Base-by-base conservation (phyloP, 2,329 filamentous ascomycete species). In the Helotiales sp. region DNA sequence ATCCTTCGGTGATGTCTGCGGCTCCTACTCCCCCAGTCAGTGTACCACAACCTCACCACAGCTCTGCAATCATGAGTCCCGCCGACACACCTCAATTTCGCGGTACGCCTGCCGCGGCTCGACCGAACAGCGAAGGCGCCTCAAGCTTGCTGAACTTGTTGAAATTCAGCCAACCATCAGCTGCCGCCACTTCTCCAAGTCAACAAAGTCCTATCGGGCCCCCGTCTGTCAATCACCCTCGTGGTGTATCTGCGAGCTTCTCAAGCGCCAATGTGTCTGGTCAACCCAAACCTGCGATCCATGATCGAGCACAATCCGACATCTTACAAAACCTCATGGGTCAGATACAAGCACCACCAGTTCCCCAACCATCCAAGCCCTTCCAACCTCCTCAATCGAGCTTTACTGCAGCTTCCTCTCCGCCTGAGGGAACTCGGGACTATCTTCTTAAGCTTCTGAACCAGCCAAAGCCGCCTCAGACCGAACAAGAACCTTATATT, bases 381-480 rank as follows among this genome's bases (percentile, higher is more conserved):
- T 58, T 68, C 31, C 67, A 70, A 47, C 50, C 59, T 27, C 40
- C 59, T 44, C 60, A 59, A 31, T 53, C 57, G 17, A 61, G 46
- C 38, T 69, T 69, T 46, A 82, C 81, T 74, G 77, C 74, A 62
- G 73, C 77, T 25, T 76, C 77, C 31, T 77, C 82, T 42, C 82
- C 84, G 53, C 75, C 82, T 22, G 81, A 85, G 47, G 88, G 91
- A 72, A 90, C 92, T 4, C 90, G 96, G 73, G 87, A 93, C 63
- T 90, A 95, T 70, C 80, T 99, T 48, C 84, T 98, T 61, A 89
- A 91, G 67, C 80, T 98, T 58, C 82, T 99, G 63, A 95, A 92
- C 69, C 87, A 89, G 49, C 86, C 89, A 52, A 92, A 88, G 75
- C 84, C 85, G 12, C 78, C 80, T 57, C 84, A 87, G 71, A 78